Evolutionary conservation across 768 basidiomycete species (phyloP), one percentile per base, ranked within the genome.

Genomic region (Tulasnella calospora): DNA sequence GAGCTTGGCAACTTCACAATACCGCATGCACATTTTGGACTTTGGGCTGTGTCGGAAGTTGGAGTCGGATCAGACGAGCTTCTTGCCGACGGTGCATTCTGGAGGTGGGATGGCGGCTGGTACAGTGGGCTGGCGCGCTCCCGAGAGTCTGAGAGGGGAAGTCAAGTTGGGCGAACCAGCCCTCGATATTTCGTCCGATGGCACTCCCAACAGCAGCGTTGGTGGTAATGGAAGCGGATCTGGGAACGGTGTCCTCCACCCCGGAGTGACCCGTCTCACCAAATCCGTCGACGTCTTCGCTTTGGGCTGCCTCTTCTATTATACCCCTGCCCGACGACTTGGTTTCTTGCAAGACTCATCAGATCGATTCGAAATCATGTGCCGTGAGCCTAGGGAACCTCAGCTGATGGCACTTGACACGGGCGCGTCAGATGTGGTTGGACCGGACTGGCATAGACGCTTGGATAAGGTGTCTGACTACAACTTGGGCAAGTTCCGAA

Each of bases 361-460:
- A 0, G 97, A 99, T 84, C 90, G 96, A 6, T 99, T 99, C 83
- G 98, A 99, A 84, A 96, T 96, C 83, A 97, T 99, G 95, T 93
- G 92, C 81, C 90, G 94, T 41, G 96, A 97, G 71, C 96, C 96
- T 0, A 91, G 90, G 77, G 94, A 97, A 78, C 87, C 89, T 0
- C 88, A 90, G 77, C 87, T 99, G 36, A 81, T 94, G 17, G 85
- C 88, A 13, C 88, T 99, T 21, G 98, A 99, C 85, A 88, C 85
- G 0, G 88, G 87, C 70, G 93, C 94, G 0, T 80, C 82, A 41
- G 84, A 85, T 10, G 91, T 99, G 71, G 92, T 99, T 2, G 95
- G 96, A 30, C 88, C 89, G 78, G 97, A 98, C 84, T 99, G 98
- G 98, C 90, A 92, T 79, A 84, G 89, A 21, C 89, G 91, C 57